A percentile compares a stretch with the other conserved stretches of the same genome.
Evolutionary conservation across 768 basidiomycete species (phyloP).

Genomic region (Tylopilus subfusipes): DNA sequence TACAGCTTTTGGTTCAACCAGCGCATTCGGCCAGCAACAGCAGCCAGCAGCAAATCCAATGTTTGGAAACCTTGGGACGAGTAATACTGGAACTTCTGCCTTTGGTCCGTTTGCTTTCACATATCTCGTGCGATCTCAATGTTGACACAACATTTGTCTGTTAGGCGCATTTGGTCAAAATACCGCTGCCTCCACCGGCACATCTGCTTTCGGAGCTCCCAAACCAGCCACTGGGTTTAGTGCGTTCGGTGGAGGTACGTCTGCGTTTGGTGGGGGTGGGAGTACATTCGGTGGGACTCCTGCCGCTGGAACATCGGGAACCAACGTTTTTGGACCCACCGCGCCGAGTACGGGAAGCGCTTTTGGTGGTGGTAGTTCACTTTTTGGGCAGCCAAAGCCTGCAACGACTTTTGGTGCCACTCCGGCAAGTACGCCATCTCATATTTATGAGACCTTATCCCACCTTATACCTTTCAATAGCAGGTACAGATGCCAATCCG

Average conservation of each 20-base stretch:
- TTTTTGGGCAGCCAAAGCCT: conserved; percentile 59
- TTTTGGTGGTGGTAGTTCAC: conserved; percentile 44
- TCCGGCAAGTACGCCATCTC: conserved; percentile 29
- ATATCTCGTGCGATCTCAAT: neutral
- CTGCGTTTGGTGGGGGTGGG: conserved; percentile 45
- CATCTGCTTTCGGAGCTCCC: conserved; percentile 56
- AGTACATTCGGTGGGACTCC: conserved; percentile 39
- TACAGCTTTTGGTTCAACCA: conserved; percentile 52
- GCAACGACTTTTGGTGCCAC: conserved; percentile 42
- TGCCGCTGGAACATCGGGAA: conserved; percentile 31
- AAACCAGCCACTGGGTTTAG: conserved; percentile 78
- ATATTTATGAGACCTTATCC: neutral
- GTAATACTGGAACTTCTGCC: conserved; percentile 31
- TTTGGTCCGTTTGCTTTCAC: conserved; percentile 33
- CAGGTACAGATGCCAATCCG: conserved; percentile 35
- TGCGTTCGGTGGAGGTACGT: conserved; percentile 61
- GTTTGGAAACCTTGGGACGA: conserved; percentile 61
- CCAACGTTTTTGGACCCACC: conserved; percentile 35
- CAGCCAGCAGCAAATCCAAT: conserved; percentile 74
- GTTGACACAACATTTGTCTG: conserved; percentile 6
- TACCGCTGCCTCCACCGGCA: conserved; percentile 34
- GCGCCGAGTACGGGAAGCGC: conserved; percentile 30
- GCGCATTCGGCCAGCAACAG: conserved; percentile 63
- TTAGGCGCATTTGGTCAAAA: conserved; percentile 42
- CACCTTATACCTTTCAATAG: conserved; percentile 22